Evolutionary conservation across 768 basidiomycete genomes (phyloP), one percentile per base, ranked within the genome.

Genomic region (Boletus patriciae): DNA sequence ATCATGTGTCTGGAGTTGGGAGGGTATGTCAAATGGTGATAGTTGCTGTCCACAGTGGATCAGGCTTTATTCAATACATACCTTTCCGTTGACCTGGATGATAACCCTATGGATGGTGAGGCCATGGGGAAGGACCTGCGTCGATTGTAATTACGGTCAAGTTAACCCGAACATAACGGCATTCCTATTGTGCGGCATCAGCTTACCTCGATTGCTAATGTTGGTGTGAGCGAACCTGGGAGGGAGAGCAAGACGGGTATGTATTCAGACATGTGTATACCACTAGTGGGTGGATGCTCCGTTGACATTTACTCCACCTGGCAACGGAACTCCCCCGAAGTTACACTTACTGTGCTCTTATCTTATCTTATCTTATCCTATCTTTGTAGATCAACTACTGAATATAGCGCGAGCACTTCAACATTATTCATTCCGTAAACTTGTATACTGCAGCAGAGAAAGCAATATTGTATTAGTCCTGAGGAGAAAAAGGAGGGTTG

Each of bases 71-170:
- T 2, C 4, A 15, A 10, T 10, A 33, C 77, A 59, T 66, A 85
- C 87, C 69, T 78, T 80, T 43, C 86, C 88, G 65, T 84, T 81
- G 40, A 78, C 79, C 62, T 87, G 83, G 34, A 88, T 80, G 59
- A 85, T 77, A 62, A 90, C 70, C 44, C 83, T 80, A 68, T 90
- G 86, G 59, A 90, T 74, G 12, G 87, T 88, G 61, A 88, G 73
- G 9, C 88, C 88, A 59, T 79, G 76, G 7, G 87, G 86, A 41
- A 89, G 74, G 59, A 89, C 74, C 86, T 88, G 40, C 7, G 56
- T 16, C 1, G n/a, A 33, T 16, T 13, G 2, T 25, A 36, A 16
- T 9, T 15, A 15, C 13, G 27, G 23, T 21, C 34, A 3, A 44
- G 25, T 33, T 21, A 41, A 25, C 13, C 31, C 18, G 51, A 49